A percentile compares a stretch with the other conserved stretches of the same genome.
These are phyloP conservation scores for Ophiostoma angusticollis DNA, from an alignment of 2,329 filamentous ascomycete species.

Conservation along the genomic window DNA sequence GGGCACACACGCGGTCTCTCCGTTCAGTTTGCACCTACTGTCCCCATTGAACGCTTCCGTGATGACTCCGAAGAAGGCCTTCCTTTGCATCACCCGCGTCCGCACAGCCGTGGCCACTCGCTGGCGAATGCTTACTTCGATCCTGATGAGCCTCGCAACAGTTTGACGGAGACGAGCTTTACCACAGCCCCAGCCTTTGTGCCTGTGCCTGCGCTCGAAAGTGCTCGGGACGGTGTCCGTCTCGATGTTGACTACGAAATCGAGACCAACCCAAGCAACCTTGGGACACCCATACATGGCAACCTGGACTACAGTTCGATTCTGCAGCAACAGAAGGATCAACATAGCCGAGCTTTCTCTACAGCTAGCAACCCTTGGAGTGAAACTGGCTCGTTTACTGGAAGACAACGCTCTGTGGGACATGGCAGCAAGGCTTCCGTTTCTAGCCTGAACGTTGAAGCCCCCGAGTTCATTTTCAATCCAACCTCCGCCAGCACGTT, in stretches of 20 bases:
- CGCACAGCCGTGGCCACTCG: constrained; percentile 62
- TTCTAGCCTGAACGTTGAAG: constrained; percentile 77
- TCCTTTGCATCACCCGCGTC: constrained; percentile 57
- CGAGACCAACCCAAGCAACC: constrained; percentile 60
- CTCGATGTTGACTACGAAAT: constrained; percentile 50
- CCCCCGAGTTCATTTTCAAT: constrained; percentile 77
- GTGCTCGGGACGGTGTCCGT: constrained; percentile 20
- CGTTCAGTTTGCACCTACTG: constrained; percentile 28
- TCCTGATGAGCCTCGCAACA: constrained; percentile 33
- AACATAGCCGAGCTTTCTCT: constrained; percentile 38
- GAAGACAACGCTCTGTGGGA: constrained; percentile 25
- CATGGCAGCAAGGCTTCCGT: constrained; percentile 56
- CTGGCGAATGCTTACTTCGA: constrained; percentile 55
- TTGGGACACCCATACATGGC: constrained; percentile 49
- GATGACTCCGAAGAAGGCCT: constrained; percentile 40
- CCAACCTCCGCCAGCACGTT: constrained; percentile 39
- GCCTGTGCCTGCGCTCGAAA: constrained; percentile 19
- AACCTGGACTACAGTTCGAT: constrained; percentile 34
- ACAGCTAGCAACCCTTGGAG: constrained; percentile 52
- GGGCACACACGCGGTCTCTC: constrained; percentile 32
- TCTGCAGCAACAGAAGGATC: constrained; percentile 37
- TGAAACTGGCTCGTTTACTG: constrained; percentile 31
- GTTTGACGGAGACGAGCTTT: constrained; percentile 24
- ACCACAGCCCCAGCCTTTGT: constrained; percentile 21
- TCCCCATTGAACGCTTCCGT: constrained; percentile 37